Evolutionary conservation across 345 rosid genomes (phyloP).

Genomic region (Hibiscus mutabilis): DNA sequence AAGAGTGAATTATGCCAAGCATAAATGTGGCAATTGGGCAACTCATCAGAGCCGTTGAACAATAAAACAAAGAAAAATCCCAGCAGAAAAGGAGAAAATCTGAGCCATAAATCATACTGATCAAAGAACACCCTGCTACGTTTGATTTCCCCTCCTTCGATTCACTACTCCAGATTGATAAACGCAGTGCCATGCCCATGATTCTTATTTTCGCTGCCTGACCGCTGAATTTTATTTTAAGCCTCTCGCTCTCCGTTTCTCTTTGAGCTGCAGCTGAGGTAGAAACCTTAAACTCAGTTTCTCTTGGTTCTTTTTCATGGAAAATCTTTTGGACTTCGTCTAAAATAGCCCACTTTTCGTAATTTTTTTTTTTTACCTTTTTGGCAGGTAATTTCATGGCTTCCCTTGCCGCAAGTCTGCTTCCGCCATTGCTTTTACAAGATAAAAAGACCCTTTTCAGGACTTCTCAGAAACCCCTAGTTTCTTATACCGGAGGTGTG

Average conservation of each 20-base stretch:
- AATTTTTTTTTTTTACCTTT: not conserved
- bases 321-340: not conserved
- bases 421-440: slow-evolving; percentile 35
- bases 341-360: not conserved
- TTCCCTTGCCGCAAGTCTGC: slow-evolving; percentile 43
- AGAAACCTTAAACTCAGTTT: not conserved
- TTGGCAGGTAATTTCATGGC: slow-evolving; percentile 38
- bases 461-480: slow-evolving; percentile 30
- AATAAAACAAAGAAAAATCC: not conserved
- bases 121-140: not conserved
- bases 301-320: not conserved
- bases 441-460: slow-evolving; percentile 35
- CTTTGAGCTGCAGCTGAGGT: slow-evolving; percentile 2
- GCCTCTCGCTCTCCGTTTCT: not conserved
- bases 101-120: not conserved
- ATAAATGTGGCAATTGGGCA: not conserved
- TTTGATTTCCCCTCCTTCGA: not conserved
- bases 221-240: not conserved
- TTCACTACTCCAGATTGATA: not conserved
- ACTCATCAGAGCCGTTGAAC: not conserved
- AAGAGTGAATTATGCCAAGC: too few relatives aligned
- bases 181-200: not conserved
- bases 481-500: slow-evolving; percentile 38
- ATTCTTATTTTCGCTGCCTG: not conserved
- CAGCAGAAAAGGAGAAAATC: not conserved